phyloP scores from a whole-genome alignment of 495 filamentous ascomycete species.

The Lichina pygmaea region DNA sequence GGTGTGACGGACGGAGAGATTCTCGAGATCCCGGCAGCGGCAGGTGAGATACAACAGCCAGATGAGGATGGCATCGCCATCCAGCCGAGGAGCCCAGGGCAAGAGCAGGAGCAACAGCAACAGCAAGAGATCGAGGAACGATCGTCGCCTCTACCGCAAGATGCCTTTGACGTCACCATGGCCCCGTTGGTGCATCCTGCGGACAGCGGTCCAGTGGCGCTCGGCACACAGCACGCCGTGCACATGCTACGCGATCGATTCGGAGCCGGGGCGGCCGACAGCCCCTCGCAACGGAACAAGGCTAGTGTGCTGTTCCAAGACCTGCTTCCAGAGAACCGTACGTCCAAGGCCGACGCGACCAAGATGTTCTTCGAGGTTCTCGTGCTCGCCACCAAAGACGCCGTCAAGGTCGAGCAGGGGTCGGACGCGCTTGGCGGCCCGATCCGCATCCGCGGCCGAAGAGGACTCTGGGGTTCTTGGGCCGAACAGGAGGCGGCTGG shows the following conservation, averaged over 20 bases:
- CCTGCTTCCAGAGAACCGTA: constrained; percentile 52
- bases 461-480: constrained; percentile 85
- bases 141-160: constrained; percentile 5
- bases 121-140: constrained; percentile 7
- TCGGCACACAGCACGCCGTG: constrained; percentile 83
- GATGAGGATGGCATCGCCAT: constrained; percentile 24
- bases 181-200: constrained; percentile 46
- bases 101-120: neutral
- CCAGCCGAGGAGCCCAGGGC: constrained; percentile 4
- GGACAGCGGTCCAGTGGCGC: constrained; percentile 57
- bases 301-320: constrained; percentile 69
- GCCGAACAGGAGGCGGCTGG: constrained; percentile 57
- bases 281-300: constrained; percentile 42
- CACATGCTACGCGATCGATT: constrained; percentile 80
- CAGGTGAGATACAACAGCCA: neutral
- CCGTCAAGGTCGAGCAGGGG: constrained; percentile 88
- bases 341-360: constrained; percentile 67
- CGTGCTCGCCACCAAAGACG: constrained; percentile 91
- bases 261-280: constrained; percentile 31
- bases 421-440: constrained; percentile 40
- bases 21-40: constrained; percentile 30
- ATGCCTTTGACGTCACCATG: constrained; percentile 48
- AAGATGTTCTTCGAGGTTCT: constrained; percentile 98
- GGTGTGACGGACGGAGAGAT: constrained; percentile 21
- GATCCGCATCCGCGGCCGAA: constrained; percentile 62